phyloP scores from a whole-genome alignment of 495 filamentous ascomycete species.

The Penicillium taxi region DNA sequence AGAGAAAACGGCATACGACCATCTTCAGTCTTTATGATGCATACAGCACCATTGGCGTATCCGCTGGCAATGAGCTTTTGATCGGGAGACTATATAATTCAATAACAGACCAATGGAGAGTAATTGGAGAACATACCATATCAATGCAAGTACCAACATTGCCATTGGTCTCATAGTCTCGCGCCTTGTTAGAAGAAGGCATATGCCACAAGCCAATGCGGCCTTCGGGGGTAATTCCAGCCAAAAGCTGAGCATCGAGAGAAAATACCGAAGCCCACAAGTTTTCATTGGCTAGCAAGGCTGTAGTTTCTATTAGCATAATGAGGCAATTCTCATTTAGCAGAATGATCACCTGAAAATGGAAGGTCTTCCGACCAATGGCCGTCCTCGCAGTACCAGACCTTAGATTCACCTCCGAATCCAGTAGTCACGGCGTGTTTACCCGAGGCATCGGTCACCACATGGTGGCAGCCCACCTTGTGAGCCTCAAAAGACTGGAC shows the following conservation, averaged over 20 bases:
- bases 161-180: conserved; percentile 82
- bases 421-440: conserved; percentile 69
- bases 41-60: conserved; percentile 88
- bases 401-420: conserved; percentile 76
- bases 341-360: conserved; percentile 32
- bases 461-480: conserved; percentile 81
- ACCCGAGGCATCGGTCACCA: conserved; percentile 62
- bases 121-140: conserved; percentile 41
- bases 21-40: conserved; percentile 88
- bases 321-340: conserved; percentile 1
- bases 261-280: conserved; percentile 84
- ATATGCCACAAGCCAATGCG: conserved; percentile 85
- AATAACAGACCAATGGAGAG: conserved; percentile 4
- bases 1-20: conserved; percentile 80
- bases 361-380: conserved; percentile 45
- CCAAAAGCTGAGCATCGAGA: conserved; percentile 71
- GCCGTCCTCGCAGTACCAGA: conserved; percentile 58
- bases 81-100: conserved; percentile 51
- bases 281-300: conserved; percentile 37
- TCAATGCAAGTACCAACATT: conserved; percentile 87
- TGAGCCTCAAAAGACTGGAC: conserved; percentile 73
- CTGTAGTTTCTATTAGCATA: conserved; percentile 7
- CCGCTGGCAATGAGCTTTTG: conserved; percentile 83
- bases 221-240: conserved; percentile 74
- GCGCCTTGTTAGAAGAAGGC: conserved; percentile 47